Base-by-base conservation (phyloP, 805 yeast species). In the Brettanomyces custersianus region DNA sequence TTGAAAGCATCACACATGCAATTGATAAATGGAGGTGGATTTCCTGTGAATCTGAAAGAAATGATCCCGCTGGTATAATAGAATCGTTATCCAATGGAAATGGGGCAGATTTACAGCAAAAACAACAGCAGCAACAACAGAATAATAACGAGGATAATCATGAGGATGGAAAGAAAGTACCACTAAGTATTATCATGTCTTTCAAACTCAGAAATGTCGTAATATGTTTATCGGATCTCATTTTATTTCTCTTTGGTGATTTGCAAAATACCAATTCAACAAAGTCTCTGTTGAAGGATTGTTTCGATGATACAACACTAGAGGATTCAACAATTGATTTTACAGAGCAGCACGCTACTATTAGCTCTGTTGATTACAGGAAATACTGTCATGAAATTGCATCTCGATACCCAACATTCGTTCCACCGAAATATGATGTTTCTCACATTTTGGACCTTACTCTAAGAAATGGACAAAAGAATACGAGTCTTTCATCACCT, bases 321-420 rank as follows among this genome's bases (percentile, higher is more conserved):
- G n/a, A n/a, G n/a, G n/a, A n/a, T n/a, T n/a, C n/a, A n/a, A n/a
- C n/a, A n/a, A n/a, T n/a, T n/a, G n/a, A n/a, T n/a, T n/a, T n/a
- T n/a, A n/a, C n/a, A n/a, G 12, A 8, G 10, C n/a, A 8, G 28
- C n/a, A n/a, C 28, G 7, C 5, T 7, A 15, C 13, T 23, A 78
- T 88, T 8, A 77, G 95, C 1, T 95, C 95, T 0, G 57, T 84
- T n/a, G 95, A 88, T 44, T 90, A 84, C 51, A 78, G 76, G 48
- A 75, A 82, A 5, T 87, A 83, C 50, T 66, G 86, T 41, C 83
- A 82, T 35, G 94, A 85, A 40, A 54, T 88, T 3, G 55, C 66
- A 4, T 71, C 85, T 9, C 70, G 94, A 41, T 90, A 77, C 51
- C 96, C 98, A 0, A 60, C 83, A 4, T 79, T 65, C 42, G 51